A percentile compares a stretch with the other conserved stretches of the same genome.
Conservation (phyloP, 257 asterid genomes). For the Cynanchum wilfordii region DNA sequence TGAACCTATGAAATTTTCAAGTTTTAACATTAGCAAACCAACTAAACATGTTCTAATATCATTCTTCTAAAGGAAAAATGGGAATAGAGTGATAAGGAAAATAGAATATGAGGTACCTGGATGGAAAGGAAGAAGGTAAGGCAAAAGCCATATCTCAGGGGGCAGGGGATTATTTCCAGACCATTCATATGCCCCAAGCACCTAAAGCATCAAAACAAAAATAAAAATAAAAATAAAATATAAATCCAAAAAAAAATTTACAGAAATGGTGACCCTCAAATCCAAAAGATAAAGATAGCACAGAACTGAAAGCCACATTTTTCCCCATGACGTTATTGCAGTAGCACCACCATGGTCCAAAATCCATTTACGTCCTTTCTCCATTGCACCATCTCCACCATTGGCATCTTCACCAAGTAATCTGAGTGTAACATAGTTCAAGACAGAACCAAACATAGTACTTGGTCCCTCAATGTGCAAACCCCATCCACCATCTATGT, state of each 20-base stretch:
- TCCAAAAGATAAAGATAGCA: conserved; percentile 20
- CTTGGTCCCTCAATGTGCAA: conserved; percentile 98
- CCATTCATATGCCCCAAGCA: conserved; percentile 96
- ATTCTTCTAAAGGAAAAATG: background rate
- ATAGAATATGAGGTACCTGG: conserved; percentile 55
- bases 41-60: background rate
- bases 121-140: conserved; percentile 79
- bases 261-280: background rate
- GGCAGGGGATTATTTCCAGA: conserved; percentile 99
- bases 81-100: background rate
- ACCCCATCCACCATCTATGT: conserved; percentile 98
- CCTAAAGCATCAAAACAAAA: conserved; percentile 37
- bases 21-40: background rate
- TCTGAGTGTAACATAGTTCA: conserved; percentile 85
- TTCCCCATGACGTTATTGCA: conserved; percentile 95
- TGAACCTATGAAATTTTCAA: background rate
- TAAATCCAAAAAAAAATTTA: conserved; percentile 4
- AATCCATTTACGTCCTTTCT: conserved; percentile 92
- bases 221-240: conserved; percentile 4
- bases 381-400: conserved; percentile 92
- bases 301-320: conserved; percentile 97
- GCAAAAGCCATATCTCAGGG: conserved; percentile 96
- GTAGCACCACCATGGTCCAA: conserved; percentile 92
- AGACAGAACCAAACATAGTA: conserved; percentile 95
- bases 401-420: conserved; percentile 94